Conservation (phyloP, 2,329 filamentous ascomycete species). For the Colletotrichum salicis region DNA sequence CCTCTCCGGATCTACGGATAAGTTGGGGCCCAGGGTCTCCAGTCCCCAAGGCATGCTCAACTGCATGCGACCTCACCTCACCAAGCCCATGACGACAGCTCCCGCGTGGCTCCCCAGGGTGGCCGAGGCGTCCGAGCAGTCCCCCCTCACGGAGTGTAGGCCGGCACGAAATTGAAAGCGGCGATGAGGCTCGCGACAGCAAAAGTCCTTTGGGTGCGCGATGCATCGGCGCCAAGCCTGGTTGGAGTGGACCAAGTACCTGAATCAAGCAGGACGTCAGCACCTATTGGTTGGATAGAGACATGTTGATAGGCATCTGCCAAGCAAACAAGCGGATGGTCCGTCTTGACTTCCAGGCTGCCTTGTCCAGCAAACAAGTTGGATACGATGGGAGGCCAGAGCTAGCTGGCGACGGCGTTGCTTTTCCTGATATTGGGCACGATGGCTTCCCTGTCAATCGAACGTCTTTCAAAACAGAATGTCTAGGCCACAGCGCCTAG, state of each 20-base stretch:
- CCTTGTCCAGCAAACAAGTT: neutral
- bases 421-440: neutral
- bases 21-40: neutral
- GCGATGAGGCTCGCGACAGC: conserved; percentile 17
- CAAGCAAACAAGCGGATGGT: conserved; percentile 18
- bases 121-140: neutral
- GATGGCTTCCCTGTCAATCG: neutral
- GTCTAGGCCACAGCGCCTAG: neutral
- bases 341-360: neutral
- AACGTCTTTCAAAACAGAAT: neutral
- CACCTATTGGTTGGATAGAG: conserved; percentile 5
- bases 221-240: conserved; percentile 15
- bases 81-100: conserved; percentile 1
- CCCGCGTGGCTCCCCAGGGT: neutral
- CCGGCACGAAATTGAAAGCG: neutral
- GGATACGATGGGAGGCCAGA: neutral
- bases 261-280: conserved; percentile 4
- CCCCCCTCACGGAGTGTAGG: neutral
- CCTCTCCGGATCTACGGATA: neutral
- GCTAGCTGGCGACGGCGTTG: neutral
- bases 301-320: conserved; percentile 14
- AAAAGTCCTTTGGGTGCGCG: neutral
- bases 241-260: conserved; percentile 4
- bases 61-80: neutral
- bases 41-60: neutral